These are phyloP conservation scores for Tolypocladium tundrense DNA, from an alignment of 2,329 filamentous ascomycete species.

Conservation along the genomic window DNA sequence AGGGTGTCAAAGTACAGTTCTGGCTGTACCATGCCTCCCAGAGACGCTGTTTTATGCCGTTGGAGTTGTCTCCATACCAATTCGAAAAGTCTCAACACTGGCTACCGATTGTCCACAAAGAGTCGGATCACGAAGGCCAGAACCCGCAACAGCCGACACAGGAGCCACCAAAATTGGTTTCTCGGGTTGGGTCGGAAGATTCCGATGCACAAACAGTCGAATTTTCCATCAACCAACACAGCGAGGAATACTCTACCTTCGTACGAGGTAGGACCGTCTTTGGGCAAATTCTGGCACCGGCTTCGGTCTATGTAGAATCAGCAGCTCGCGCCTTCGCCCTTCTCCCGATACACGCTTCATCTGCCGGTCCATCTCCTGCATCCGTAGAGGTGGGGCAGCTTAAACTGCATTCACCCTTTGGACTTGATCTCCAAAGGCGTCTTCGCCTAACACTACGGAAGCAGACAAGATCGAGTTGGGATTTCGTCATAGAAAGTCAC, in stretches of 20 bases:
- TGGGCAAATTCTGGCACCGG: background rate
- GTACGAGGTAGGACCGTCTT: background rate
- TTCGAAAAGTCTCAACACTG: constrained; percentile 17
- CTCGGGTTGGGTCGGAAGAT: background rate
- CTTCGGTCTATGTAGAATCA: constrained; percentile 1
- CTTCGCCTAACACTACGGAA: background rate
- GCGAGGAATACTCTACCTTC: background rate
- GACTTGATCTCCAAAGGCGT: background rate
- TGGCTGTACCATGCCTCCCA: constrained; percentile 14
- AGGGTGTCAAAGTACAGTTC: constrained; percentile 7
- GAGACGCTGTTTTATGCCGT: constrained; percentile 2
- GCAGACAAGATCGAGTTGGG: background rate
- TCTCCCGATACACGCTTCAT: background rate
- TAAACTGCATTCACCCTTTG: background rate
- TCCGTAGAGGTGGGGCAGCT: background rate
- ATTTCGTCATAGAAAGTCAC: background rate
- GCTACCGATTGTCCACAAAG: constrained; percentile 5
- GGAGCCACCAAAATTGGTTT: background rate
- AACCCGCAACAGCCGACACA: too few relatives aligned
- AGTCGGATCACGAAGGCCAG: background rate
- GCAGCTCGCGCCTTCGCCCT: background rate
- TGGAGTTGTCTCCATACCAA: constrained; percentile 17
- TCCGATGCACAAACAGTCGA: background rate
- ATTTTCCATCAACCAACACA: background rate
- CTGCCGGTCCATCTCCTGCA: background rate